Conservation (phyloP, 768 basidiomycete species). For the Naganishia vaughanmartiniae region DNA sequence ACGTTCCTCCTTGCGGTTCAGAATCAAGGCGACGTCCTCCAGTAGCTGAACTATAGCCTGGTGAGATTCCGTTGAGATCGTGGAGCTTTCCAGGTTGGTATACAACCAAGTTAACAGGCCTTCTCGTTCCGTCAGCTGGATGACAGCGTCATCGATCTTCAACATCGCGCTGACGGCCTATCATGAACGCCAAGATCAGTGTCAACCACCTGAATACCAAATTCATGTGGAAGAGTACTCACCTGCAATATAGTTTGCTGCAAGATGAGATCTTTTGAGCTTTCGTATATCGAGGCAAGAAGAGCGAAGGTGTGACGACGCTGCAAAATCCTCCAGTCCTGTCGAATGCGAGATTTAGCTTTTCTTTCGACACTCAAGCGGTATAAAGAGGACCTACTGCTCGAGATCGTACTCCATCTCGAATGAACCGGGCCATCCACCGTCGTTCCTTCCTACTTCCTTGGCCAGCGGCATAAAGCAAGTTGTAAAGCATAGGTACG, state of each 20-base stretch:
- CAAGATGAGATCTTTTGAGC: constrained; percentile 60
- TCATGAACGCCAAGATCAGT: background rate
- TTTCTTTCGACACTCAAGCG: background rate
- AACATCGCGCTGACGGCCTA: constrained; percentile 19
- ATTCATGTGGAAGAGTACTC: background rate
- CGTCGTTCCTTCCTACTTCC: constrained; percentile 83
- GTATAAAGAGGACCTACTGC: constrained; percentile 39
- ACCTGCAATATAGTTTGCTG: constrained; percentile 64
- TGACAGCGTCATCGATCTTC: constrained; percentile 65
- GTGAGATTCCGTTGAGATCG: constrained; percentile 1
- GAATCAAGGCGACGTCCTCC: constrained; percentile 38
- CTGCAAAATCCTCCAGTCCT: constrained; percentile 78
- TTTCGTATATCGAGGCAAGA: constrained; percentile 75
- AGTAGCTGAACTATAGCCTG: constrained; percentile 15
- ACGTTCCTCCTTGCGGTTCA: constrained; percentile 31
- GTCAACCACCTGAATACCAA: constrained; percentile 55
- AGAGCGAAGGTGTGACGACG: constrained; percentile 85
- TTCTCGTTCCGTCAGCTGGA: constrained; percentile 68
- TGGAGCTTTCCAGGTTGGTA: constrained; percentile 37
- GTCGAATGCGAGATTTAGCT: constrained; percentile 31
- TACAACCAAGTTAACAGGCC: constrained; percentile 69
- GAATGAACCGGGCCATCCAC: constrained; percentile 81
- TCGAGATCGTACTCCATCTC: constrained; percentile 70
- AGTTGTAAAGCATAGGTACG: constrained; percentile 83
- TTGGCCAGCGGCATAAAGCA: constrained; percentile 75